Evolutionary conservation across 2,329 filamentous ascomycete genomes (phyloP).

Genomic region (Calonectria honghensis): DNA sequence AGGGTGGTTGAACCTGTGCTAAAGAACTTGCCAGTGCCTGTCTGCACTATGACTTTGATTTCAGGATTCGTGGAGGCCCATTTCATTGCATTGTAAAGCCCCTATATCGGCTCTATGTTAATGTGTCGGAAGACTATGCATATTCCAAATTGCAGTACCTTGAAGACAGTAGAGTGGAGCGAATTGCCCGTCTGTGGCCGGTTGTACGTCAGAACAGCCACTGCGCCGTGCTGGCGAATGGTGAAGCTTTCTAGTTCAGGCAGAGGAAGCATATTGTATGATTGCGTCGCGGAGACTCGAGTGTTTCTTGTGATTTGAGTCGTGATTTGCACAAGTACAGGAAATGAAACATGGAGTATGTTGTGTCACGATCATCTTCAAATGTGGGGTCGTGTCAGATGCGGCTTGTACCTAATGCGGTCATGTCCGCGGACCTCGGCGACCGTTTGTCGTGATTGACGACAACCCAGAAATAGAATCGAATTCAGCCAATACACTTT

Average conservation of each 20-base stretch:
- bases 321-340: too few species aligned
- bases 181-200: slow-evolving; percentile 1
- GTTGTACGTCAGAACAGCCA: slow-evolving; percentile 9
- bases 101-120: background rate
- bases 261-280: background rate
- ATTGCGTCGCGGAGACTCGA: too few species aligned
- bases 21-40: slow-evolving; percentile 2
- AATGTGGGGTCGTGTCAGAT: too few species aligned
- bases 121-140: too few species aligned
- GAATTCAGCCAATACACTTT: too few species aligned
- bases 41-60: slow-evolving; percentile 10
- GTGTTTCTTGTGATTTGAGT: too few species aligned
- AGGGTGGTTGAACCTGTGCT: background rate
- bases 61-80: background rate
- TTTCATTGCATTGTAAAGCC: background rate
- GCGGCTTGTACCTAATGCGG: too few species aligned
- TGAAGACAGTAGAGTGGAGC: slow-evolving; percentile 2
- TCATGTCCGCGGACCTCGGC: too few species aligned
- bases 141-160: background rate
- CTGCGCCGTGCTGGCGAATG: background rate
- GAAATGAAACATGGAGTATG: too few species aligned
- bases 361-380: too few species aligned
- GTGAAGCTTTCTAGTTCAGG: background rate
- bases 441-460: too few species aligned
- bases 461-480: too few species aligned